Evolutionary conservation across 169 alveolate genomes (phyloP).

Genomic region (Plasmodium sp.): DNA sequence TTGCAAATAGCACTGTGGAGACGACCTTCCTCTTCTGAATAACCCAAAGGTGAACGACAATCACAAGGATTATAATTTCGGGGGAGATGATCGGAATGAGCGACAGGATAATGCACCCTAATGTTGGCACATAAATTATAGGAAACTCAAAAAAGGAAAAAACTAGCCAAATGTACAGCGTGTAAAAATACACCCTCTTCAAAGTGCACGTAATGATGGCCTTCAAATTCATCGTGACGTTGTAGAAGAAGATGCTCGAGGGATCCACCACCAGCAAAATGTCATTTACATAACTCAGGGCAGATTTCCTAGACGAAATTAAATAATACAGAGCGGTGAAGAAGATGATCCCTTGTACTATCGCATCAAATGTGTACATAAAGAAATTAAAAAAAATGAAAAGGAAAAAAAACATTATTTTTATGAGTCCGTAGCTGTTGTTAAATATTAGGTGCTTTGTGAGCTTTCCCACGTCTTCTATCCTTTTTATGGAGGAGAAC

Average conservation of each 20-base stretch:
- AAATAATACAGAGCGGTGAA: slow-evolving; percentile 80
- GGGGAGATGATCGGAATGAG: slow-evolving; percentile 78
- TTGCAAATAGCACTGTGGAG: slow-evolving; percentile 5
- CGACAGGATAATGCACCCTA: slow-evolving; percentile 75
- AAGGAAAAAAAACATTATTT: slow-evolving; percentile 68
- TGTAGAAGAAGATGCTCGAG: slow-evolving; percentile 67
- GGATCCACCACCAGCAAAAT: slow-evolving; percentile 80
- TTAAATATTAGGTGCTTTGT: slow-evolving; percentile 40
- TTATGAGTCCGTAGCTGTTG: slow-evolving; percentile 75
- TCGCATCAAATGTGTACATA: slow-evolving; percentile 77
- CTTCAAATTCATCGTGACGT: slow-evolving; percentile 72
- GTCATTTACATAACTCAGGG: slow-evolving; percentile 73
- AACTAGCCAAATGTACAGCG: slow-evolving; percentile 78
- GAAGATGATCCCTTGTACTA: slow-evolving; percentile 75
- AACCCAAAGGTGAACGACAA: slow-evolving; percentile 57
- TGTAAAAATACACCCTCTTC: slow-evolving; percentile 74
- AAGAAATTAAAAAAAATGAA: slow-evolving; percentile 70
- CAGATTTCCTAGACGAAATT: slow-evolving; percentile 67
- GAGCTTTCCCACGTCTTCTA: slow-evolving; percentile 62
- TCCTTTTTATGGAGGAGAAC: slow-evolving; percentile 63
- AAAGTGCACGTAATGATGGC: slow-evolving; percentile 77
- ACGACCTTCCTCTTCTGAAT: slow-evolving; percentile 28
- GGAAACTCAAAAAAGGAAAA: slow-evolving; percentile 77
- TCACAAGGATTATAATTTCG: slow-evolving; percentile 56
- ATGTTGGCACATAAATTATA: slow-evolving; percentile 81